Percentiles rank a stretch among this genome's conserved stretches.
Evolutionary conservation across 345 rosid genomes (phyloP).

Genomic region (Lumnitzera littorea): DNA sequence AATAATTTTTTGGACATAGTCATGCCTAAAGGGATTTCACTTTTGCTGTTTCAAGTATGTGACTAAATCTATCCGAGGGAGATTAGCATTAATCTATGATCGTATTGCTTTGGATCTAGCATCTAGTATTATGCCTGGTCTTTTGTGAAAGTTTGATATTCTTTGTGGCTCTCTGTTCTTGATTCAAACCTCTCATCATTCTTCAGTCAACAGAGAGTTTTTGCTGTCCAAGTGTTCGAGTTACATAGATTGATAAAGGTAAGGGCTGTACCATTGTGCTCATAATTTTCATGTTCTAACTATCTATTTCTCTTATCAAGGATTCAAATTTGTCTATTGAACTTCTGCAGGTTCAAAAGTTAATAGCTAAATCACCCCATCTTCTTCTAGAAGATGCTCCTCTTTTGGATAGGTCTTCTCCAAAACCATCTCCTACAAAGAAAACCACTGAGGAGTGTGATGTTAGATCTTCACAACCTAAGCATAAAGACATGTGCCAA

Average conservation of each 20-base stretch:
- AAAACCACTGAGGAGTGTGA: constrained; percentile 32
- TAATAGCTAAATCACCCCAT: constrained; percentile 70
- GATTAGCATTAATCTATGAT: too few species aligned
- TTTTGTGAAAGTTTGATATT: constrained; percentile 1
- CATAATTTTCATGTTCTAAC: constrained; percentile 11
- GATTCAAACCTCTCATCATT: constrained; percentile 25
- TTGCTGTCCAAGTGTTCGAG: constrained; percentile 85
- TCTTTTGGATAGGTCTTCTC: constrained; percentile 33
- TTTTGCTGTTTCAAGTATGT: too few species aligned
- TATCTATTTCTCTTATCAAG: constrained; percentile 1
- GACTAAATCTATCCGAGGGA: too few species aligned
- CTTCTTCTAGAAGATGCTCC: constrained; percentile 46
- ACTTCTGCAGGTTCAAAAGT: constrained; percentile 57
- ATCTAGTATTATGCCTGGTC: neutral
- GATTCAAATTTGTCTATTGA: constrained; percentile 2
- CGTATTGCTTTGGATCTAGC: too few species aligned
- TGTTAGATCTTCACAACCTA: constrained; percentile 32
- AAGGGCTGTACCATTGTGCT: constrained; percentile 9
- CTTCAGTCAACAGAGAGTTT: constrained; percentile 87
- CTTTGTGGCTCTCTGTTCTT: constrained; percentile 13
- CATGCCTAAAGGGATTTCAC: too few species aligned
- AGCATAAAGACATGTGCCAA: constrained; percentile 30
- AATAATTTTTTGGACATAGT: too few species aligned
- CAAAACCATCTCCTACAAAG: constrained; percentile 34
- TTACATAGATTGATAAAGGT: constrained; percentile 94